These are phyloP conservation scores for Aspergillus cristatus DNA, from an alignment of 495 filamentous ascomycete genomes.

Conservation along the genomic window DNA sequence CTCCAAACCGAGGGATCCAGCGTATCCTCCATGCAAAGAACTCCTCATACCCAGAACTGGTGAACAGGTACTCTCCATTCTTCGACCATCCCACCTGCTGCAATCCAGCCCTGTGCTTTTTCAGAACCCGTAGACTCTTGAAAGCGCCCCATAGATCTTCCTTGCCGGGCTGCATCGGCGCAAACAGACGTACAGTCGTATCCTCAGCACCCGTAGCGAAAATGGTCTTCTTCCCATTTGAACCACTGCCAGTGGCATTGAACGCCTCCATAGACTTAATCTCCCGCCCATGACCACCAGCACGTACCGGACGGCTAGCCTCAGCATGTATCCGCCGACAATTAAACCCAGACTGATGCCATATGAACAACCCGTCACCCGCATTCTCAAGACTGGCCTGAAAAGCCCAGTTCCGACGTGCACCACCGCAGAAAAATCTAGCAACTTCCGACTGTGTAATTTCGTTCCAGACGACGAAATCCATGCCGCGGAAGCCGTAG, in stretches of 20 bases:
- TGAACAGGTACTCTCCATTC: conserved; percentile 61
- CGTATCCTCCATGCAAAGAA: conserved; percentile 74
- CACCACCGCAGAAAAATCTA: conserved; percentile 70
- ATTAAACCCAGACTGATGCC: conserved; percentile 38
- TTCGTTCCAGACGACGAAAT: conserved; percentile 75
- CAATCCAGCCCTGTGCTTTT: conserved; percentile 71
- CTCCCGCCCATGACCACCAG: conserved; percentile 79
- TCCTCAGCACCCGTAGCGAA: conserved; percentile 88
- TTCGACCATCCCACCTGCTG: conserved; percentile 70
- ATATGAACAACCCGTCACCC: conserved; percentile 36
- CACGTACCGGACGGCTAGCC: conserved; percentile 45
- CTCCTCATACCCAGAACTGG: conserved; percentile 78
- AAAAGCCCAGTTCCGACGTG: conserved; percentile 62
- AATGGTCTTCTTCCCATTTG: conserved; percentile 10
- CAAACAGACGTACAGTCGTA: conserved; percentile 62
- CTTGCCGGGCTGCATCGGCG: conserved; percentile 8
- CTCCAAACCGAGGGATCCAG: conserved; percentile 39
- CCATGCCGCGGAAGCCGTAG: conserved; percentile 69
- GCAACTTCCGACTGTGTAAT: conserved; percentile 54
- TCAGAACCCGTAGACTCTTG: conserved; percentile 51
- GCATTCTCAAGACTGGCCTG: conserved; percentile 21
- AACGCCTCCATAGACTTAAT: conserved; percentile 66
- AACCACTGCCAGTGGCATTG: neutral
- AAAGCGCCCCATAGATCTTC: conserved; percentile 26
- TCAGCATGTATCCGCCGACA: conserved; percentile 39